Evolutionary conservation across 2,329 filamentous ascomycete species (phyloP).

Genomic region (Colletotrichum chlorophyti): DNA sequence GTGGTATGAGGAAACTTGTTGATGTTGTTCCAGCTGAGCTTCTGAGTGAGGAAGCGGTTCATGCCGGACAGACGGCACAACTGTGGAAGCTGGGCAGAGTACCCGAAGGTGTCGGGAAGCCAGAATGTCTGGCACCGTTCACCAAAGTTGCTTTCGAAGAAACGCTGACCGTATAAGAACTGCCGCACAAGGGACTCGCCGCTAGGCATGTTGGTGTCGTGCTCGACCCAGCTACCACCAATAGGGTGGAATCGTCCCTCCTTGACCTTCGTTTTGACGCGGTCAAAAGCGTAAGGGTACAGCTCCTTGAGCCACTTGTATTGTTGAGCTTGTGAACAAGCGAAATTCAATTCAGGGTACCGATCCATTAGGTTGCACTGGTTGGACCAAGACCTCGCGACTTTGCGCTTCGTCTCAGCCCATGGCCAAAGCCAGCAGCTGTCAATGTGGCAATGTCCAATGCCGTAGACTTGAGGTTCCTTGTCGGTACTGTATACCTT

Average conservation of each 20-base stretch:
- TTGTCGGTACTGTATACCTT: slow-evolving; percentile 83
- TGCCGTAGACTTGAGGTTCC: slow-evolving; percentile 80
- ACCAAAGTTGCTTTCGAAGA: slow-evolving; percentile 93
- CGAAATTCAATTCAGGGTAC: slow-evolving; percentile 93
- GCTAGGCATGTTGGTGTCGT: slow-evolving; percentile 96
- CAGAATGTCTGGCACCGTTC: slow-evolving; percentile 91
- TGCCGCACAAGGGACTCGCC: slow-evolving; percentile 94
- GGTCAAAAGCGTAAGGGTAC: slow-evolving; percentile 88
- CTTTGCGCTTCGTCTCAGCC: slow-evolving; percentile 96
- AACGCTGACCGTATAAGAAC: slow-evolving; percentile 93
- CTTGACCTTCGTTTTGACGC: slow-evolving; percentile 90
- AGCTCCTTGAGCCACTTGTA: slow-evolving; percentile 95
- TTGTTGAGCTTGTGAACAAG: slow-evolving; percentile 93
- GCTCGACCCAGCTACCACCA: slow-evolving; percentile 97
- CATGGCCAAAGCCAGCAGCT: slow-evolving; percentile 99
- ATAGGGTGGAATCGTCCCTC: slow-evolving; percentile 93
- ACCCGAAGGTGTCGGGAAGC: slow-evolving; percentile 98
- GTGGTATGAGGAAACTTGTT: slow-evolving; percentile 99
- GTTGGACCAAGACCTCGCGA: slow-evolving; percentile 94
- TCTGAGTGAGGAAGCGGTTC: slow-evolving; percentile 96
- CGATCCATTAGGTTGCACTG: slow-evolving; percentile 95
- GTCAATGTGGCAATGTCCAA: slow-evolving; percentile 98
- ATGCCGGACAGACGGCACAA: slow-evolving; percentile 94
- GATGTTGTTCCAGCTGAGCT: slow-evolving; percentile 99
- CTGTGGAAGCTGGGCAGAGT: slow-evolving; percentile 93